A percentile compares a stretch with the other conserved stretches of the same genome.
Evolutionary conservation across 495 filamentous ascomycete genomes (phyloP).

Genomic region (Penicillium macrosclerotiorum): DNA sequence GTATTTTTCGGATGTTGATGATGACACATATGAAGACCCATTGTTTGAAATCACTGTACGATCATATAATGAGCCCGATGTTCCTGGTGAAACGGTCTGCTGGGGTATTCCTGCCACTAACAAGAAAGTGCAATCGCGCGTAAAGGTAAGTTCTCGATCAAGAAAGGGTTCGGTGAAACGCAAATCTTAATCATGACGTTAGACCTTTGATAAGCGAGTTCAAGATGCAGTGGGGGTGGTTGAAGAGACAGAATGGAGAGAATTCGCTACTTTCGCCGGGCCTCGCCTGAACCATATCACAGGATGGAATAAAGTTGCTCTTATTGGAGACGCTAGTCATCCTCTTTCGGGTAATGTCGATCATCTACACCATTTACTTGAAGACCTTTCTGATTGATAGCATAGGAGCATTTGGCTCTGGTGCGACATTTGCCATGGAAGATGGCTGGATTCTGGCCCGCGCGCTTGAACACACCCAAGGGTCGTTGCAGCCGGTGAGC

Average conservation of each 20-base stretch:
- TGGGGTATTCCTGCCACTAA: conserved; percentile 49
- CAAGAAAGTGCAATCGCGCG: conserved; percentile 26
- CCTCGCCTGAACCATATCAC: conserved; percentile 32
- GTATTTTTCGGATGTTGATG: conserved; percentile 43
- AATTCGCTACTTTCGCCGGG: conserved; percentile 45
- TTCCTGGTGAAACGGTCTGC: conserved; percentile 34
- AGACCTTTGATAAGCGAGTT: conserved; percentile 30
- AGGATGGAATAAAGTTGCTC: conserved; percentile 44
- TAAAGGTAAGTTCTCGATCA: conserved; percentile 35
- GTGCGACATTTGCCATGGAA: conserved; percentile 51
- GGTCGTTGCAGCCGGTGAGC: conserved; percentile 13
- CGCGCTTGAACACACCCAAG: conserved; percentile 30
- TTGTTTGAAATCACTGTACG: conserved; percentile 25
- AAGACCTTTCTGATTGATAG: background rate
- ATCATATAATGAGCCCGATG: conserved; percentile 19
- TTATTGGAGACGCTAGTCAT: conserved; percentile 51
- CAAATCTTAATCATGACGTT: too few species aligned
- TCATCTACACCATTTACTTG: background rate
- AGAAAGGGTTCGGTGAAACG: too few species aligned
- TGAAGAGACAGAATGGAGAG: conserved; percentile 37
- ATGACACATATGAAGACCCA: conserved; percentile 21
- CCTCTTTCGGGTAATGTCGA: conserved; percentile 35
- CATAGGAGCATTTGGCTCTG: conserved; percentile 44
- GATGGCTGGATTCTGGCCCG: conserved; percentile 49
- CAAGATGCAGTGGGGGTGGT: conserved; percentile 33